Percentiles rank a stretch among this genome's conserved stretches.
Evolutionary conservation across 2,329 filamentous ascomycete species (phyloP).

Genomic region (Ciborinia camelliae): DNA sequence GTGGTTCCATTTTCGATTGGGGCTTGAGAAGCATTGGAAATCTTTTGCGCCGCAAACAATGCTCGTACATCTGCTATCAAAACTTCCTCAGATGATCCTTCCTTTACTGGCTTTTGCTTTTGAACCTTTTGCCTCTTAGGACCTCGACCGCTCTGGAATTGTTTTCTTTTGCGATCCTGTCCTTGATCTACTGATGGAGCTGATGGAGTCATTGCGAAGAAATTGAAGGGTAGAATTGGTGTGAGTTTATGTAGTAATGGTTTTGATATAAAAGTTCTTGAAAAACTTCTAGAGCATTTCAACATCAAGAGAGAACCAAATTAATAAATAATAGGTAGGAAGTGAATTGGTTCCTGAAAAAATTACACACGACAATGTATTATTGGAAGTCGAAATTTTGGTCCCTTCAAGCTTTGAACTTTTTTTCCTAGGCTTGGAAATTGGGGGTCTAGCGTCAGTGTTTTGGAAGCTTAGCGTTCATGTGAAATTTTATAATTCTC

Average conservation of each 20-base stretch:
- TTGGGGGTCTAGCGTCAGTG: slow-evolving; percentile 11
- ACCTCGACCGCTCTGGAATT: slow-evolving; percentile 34
- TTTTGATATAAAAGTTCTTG: slow-evolving; percentile 3
- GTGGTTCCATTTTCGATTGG: slow-evolving; percentile 2
- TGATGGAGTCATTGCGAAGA: slow-evolving; percentile 22
- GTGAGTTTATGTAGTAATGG: neutral
- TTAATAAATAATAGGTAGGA: neutral
- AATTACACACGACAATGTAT: neutral
- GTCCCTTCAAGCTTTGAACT: neutral
- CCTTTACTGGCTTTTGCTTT: slow-evolving; percentile 52
- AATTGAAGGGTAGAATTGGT: slow-evolving; percentile 15
- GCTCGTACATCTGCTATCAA: slow-evolving; percentile 60
- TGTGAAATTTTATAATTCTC: slow-evolving; percentile 2
- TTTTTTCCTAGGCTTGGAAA: neutral
- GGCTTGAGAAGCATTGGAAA: slow-evolving; percentile 31
- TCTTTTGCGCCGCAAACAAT: slow-evolving; percentile 43
- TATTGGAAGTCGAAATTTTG: neutral
- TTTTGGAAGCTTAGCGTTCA: slow-evolving; percentile 5
- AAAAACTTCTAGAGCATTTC: slow-evolving; percentile 7
- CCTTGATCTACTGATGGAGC: slow-evolving; percentile 6
- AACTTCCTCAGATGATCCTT: slow-evolving; percentile 64
- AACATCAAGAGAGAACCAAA: slow-evolving; percentile 33
- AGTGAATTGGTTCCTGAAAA: neutral
- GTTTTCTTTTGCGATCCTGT: slow-evolving; percentile 32
- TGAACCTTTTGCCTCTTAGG: slow-evolving; percentile 53